A percentile compares a stretch with the other conserved stretches of the same genome.
These are phyloP conservation scores for Penicillium samsonianum DNA, from an alignment of 495 filamentous ascomycete genomes.

Conservation along the genomic window DNA sequence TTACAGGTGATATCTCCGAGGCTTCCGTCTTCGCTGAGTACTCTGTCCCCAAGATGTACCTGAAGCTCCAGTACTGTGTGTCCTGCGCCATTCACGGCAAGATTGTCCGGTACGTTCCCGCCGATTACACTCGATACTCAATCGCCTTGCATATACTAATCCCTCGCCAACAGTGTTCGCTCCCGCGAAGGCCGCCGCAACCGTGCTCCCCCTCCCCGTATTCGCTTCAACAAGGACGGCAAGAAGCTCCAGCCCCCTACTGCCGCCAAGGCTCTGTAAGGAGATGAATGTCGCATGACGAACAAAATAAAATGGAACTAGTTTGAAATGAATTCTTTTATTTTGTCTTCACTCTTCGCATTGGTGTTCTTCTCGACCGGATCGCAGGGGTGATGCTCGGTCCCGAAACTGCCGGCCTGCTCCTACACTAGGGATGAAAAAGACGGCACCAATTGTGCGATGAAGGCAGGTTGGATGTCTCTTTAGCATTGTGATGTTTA, in stretches of 20 bases:
- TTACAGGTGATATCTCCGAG: constrained; percentile 97
- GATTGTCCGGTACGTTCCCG: constrained; percentile 88
- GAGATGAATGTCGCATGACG: constrained; percentile 34
- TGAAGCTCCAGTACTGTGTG: constrained; percentile 99
- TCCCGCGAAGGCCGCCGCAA: constrained; percentile 97
- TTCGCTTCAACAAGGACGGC: constrained; percentile 99
- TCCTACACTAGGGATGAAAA: constrained; percentile 21
- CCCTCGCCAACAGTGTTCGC: constrained; percentile 70
- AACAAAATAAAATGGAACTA: constrained; percentile 45
- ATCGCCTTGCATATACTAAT: constrained; percentile 32
- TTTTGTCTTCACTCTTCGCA: constrained; percentile 36
- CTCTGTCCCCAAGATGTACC: constrained; percentile 99
- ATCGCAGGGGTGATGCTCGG: constrained; percentile 22
- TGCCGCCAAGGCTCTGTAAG: constrained; percentile 65
- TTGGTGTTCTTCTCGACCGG: constrained; percentile 27
- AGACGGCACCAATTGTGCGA: constrained; percentile 23
- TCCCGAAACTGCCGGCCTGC: constrained; percentile 18
- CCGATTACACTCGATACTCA: background rate
- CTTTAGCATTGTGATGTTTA: constrained; percentile 26
- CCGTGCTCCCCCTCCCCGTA: constrained; percentile 93
- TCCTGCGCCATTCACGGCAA: constrained; percentile 99
- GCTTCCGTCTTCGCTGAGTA: constrained; percentile 99
- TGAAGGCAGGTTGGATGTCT: constrained; percentile 28
- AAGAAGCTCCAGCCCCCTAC: constrained; percentile 98
- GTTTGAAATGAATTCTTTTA: constrained; percentile 40